Percentiles rank a stretch among this genome's conserved stretches.
Evolutionary conservation across 169 alveolate species (phyloP).

Genomic region (Plasmodium adleri): DNA sequence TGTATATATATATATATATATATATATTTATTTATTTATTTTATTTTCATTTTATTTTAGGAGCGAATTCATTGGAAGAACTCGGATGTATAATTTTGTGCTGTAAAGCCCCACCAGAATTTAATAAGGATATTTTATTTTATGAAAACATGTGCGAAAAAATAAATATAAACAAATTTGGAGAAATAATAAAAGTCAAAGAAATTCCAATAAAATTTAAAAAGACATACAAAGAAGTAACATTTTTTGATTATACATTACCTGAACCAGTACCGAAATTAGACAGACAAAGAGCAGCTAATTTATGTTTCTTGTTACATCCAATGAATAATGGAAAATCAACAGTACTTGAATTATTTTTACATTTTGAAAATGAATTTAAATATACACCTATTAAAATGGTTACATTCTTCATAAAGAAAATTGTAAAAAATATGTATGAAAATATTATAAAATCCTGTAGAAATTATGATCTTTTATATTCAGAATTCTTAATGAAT

Average conservation of each 20-base stretch:
- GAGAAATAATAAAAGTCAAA: slow-evolving; percentile 60
- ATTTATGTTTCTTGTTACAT: slow-evolving; percentile 77
- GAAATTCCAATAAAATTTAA: slow-evolving; percentile 39
- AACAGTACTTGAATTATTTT: slow-evolving; percentile 81
- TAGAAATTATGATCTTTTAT: slow-evolving; percentile 67
- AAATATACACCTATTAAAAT: slow-evolving; percentile 79
- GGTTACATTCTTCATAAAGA: slow-evolving; percentile 78
- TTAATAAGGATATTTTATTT: slow-evolving; percentile 51
- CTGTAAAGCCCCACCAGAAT: slow-evolving; percentile 81
- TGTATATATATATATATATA: background rate
- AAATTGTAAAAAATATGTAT: slow-evolving; percentile 79
- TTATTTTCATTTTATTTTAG: slow-evolving; percentile 2
- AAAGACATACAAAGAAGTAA: slow-evolving; percentile 42
- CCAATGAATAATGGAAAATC: slow-evolving; percentile 78
- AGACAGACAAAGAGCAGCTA: slow-evolving; percentile 78
- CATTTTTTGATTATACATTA: slow-evolving; percentile 31
- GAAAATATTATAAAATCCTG: slow-evolving; percentile 78
- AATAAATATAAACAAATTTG: slow-evolving; percentile 51
- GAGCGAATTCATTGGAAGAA: slow-evolving; percentile 82
- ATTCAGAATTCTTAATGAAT: slow-evolving; percentile 49
- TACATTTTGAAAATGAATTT: slow-evolving; percentile 75
- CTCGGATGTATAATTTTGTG: slow-evolving; percentile 82
- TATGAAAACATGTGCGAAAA: slow-evolving; percentile 50
- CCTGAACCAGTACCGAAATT: slow-evolving; percentile 74
- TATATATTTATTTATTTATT: background rate